These are phyloP conservation scores for Xanthoceras sorbifolium DNA, from an alignment of 345 rosid genomes.

Conservation along the genomic window DNA sequence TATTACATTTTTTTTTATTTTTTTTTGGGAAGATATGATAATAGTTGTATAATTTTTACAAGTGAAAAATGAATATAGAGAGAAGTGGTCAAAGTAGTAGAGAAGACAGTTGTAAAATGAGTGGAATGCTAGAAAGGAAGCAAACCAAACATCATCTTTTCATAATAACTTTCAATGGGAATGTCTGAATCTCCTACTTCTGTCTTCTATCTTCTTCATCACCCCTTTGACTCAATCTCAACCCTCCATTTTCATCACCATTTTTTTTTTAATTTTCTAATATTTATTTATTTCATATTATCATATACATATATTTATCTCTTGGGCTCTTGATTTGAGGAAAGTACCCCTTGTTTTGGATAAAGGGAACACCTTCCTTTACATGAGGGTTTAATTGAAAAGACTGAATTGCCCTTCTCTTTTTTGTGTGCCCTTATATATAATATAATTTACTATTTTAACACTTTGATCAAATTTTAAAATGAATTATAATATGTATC, in stretches of 20 bases:
- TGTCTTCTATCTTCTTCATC: constrained; percentile 7
- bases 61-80: too few species aligned
- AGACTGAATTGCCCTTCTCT: constrained; percentile 20
- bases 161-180: not conserved
- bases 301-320: not conserved
- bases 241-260: constrained; percentile 38
- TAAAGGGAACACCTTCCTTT: not conserved
- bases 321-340: constrained; percentile 18
- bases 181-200: constrained; percentile 42
- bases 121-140: not conserved
- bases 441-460: not conserved
- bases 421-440: not conserved
- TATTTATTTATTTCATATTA: not conserved
- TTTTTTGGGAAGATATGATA: too few species aligned
- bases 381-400: not conserved
- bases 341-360: constrained; percentile 15
- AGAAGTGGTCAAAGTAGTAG: constrained; percentile 25
- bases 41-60: too few species aligned
- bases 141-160: not conserved
- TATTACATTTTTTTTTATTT: too few species aligned
- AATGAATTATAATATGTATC: too few species aligned
- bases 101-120: constrained; percentile 7
- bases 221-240: constrained; percentile 60
- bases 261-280: not conserved
- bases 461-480: too few species aligned